These are phyloP conservation scores for Phoma sp. DNA, from an alignment of 2,329 filamentous ascomycete genomes.

Conservation along the genomic window DNA sequence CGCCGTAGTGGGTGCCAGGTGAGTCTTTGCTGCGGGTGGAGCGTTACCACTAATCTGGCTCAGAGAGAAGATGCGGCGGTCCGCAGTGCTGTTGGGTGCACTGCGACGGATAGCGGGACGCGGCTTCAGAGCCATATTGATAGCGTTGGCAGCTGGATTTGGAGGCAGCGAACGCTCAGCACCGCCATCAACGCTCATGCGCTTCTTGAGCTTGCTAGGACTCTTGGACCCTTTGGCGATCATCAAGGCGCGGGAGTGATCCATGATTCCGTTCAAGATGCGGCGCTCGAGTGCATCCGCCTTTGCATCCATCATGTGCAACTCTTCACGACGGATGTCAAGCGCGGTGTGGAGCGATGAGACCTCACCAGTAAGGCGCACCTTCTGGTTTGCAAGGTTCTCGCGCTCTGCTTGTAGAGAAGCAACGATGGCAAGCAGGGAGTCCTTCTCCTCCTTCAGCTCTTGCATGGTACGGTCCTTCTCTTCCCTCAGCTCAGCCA, in stretches of 20 bases:
- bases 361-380: conserved; percentile 81
- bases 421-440: conserved; percentile 61
- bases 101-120: conserved; percentile 53
- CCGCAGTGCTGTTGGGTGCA: conserved; percentile 47
- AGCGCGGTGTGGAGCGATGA: conserved; percentile 91
- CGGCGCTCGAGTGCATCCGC: conserved; percentile 89
- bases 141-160: conserved; percentile 45
- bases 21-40: conserved; percentile 56
- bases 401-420: conserved; percentile 74
- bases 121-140: conserved; percentile 59
- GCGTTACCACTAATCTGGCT: conserved; percentile 86
- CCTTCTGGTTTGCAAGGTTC: conserved; percentile 77
- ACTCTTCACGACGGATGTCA: conserved; percentile 85
- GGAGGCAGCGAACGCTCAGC: conserved; percentile 42
- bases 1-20: conserved; percentile 34
- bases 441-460: conserved; percentile 54
- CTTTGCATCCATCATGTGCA: conserved; percentile 87
- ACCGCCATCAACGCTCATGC: conserved; percentile 42
- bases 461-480: conserved; percentile 45
- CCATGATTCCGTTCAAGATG: conserved; percentile 93
- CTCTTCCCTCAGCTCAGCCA: conserved; percentile 45
- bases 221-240: conserved; percentile 68
- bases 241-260: conserved; percentile 90
- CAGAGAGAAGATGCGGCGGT: conserved; percentile 84
- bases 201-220: conserved; percentile 45